phyloP scores from a whole-genome alignment of 2,329 filamentous ascomycete species.

The Aspergillus texensis region DNA sequence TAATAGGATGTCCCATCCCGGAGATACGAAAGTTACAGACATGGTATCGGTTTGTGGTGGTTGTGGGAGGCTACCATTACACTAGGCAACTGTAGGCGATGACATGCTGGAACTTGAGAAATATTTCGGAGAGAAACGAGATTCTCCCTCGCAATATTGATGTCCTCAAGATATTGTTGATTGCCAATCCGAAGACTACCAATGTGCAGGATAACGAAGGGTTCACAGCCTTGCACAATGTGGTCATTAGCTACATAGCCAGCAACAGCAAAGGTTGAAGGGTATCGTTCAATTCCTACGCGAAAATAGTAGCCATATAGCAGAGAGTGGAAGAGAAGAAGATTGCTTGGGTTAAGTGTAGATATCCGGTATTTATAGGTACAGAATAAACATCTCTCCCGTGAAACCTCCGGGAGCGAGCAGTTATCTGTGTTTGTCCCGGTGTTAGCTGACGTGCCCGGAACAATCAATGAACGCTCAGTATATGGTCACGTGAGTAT shows the following conservation, averaged over 20 bases:
- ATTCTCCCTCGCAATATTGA: background rate
- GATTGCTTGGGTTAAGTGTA: too few relatives aligned
- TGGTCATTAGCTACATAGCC: background rate
- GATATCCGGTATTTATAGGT: background rate
- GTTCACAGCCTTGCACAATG: background rate
- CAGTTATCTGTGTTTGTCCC: background rate
- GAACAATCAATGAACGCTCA: background rate
- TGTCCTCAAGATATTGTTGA: background rate
- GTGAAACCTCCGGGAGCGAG: background rate
- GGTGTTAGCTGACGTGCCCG: background rate
- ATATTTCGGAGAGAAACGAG: background rate
- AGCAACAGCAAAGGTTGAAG: background rate
- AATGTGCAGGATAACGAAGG: background rate
- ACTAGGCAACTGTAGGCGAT: slow-evolving; percentile 7
- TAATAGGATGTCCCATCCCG: too few relatives aligned
- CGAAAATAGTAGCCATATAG: background rate
- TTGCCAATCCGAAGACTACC: background rate
- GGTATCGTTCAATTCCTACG: background rate
- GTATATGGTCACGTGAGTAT: background rate
- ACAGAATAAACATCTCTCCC: background rate
- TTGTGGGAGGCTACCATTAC: slow-evolving; percentile 6
- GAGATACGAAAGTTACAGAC: background rate
- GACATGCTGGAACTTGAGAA: background rate
- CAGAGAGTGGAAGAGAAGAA: background rate
- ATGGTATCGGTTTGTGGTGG: slow-evolving; percentile 1